phyloP scores from a whole-genome alignment of 805 yeast genomes.

The Kluyveromyces siamensis region DNA sequence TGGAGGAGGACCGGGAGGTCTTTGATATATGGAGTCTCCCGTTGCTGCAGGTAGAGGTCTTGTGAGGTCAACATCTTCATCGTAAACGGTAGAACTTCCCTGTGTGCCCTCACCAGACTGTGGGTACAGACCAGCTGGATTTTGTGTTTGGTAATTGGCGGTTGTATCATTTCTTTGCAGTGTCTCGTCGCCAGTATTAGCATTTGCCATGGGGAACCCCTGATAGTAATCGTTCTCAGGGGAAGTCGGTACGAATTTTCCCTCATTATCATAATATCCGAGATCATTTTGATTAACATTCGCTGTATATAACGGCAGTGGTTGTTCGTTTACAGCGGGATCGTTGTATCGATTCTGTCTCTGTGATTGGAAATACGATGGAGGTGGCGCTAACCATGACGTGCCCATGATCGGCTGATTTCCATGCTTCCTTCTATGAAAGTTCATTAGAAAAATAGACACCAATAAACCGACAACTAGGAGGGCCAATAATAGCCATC shows the following conservation, averaged over 20 bases:
- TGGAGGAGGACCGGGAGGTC: slow-evolving; percentile 23
- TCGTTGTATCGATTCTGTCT: slow-evolving; percentile 4
- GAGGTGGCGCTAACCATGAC: slow-evolving; percentile 10
- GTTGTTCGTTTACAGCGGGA: slow-evolving; percentile 30
- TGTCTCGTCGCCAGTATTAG: neutral
- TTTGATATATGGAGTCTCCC: slow-evolving; percentile 2
- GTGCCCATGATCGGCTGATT: slow-evolving; percentile 7
- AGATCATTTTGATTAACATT: slow-evolving; percentile 57
- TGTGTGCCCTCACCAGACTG: neutral
- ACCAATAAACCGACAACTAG: slow-evolving; percentile 1
- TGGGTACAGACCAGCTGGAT: neutral
- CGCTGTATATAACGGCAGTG: slow-evolving; percentile 56
- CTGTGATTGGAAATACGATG: slow-evolving; percentile 5
- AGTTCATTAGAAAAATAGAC: slow-evolving; percentile 3
- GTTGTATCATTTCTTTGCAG: neutral
- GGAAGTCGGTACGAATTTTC: slow-evolving; percentile 29
- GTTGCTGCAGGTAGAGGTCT: neutral
- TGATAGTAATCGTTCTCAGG: slow-evolving; percentile 2
- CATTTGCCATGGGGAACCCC: slow-evolving; percentile 1
- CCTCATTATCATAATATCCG: slow-evolving; percentile 59
- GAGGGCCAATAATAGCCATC: slow-evolving; percentile 8
- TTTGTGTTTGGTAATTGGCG: neutral
- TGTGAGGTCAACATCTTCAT: neutral
- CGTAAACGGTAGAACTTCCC: neutral
- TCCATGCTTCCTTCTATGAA: slow-evolving; percentile 5